Base-by-base conservation (phyloP, 228 moss, liverwort and hornwort species). In the Sphagnum fallax region DNA sequence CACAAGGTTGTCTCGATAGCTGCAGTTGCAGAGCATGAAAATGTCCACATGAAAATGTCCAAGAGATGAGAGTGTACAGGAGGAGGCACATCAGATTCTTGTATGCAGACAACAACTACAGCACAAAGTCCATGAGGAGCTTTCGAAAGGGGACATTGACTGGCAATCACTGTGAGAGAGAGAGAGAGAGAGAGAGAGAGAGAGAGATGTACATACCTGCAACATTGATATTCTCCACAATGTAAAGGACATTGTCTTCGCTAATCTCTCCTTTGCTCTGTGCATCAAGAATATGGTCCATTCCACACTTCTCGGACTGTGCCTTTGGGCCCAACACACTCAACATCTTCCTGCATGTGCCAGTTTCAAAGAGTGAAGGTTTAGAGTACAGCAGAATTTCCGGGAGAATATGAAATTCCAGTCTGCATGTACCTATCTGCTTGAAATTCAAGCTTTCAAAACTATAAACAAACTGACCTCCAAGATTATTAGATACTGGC, bases 1-100 rank as follows among this genome's bases (percentile, higher is more conserved):
- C 93, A 93, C 14, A 91, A 47, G 6, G 94, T 94, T 6, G 94
- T 94, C 66, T 93, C 93, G 55, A 93, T 93, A 2, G 93, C 90
- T 78, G 91, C 80, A 53, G 49, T 65, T 8, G 55, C 12, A 8
- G 9, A 8, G 4, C 55, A 55, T 55, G 32, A 32, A 32, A 32
- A 32, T 32, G 32, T 32, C 32, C 32, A 32, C 32, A 32, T 32
- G 32, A 32, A 32, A 32, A 32, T 32, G 32, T 32, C 32, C 32
- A 3, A 32, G 32, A 32, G 32, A 32, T 32, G 32, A 32, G 32
- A 32, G 32, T 32, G 32, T 32, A 32, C 32, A 32, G 32, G 32
- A 32, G 32, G 32, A 32, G 32, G 32, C 32, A 32, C 32, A 32
- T 32, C 32, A 32, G 32, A 32, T 32, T 32, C 32, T 32, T 32